Conservation (phyloP, 2,329 filamentous ascomycete species). For the Pseudohalonectria lignicola region DNA sequence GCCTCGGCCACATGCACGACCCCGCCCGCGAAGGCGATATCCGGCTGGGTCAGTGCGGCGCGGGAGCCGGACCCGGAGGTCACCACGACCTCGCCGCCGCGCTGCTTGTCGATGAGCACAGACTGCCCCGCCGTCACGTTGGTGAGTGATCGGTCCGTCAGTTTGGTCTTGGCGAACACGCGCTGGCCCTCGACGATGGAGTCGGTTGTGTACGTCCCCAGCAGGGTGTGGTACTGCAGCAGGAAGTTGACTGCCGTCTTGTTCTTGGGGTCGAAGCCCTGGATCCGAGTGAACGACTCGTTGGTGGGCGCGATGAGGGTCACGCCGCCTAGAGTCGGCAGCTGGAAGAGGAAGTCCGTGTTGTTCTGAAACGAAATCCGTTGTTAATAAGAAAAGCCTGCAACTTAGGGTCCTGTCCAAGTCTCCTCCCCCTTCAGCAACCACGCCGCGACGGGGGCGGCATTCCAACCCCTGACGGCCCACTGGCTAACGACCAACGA, state of each 20-base stretch:
- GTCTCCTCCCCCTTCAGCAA: neutral
- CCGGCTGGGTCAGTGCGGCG: constrained; percentile 27
- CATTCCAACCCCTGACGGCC: neutral
- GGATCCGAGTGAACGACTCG: constrained; percentile 43
- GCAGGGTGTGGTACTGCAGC: constrained; percentile 51
- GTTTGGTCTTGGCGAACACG: constrained; percentile 31
- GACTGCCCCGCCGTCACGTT: constrained; percentile 39
- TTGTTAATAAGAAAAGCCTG: neutral
- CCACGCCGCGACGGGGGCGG: neutral
- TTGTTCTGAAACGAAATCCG: neutral
- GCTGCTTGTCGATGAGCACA: constrained; percentile 32
- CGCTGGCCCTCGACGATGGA: constrained; percentile 24
- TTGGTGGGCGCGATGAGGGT: constrained; percentile 45
- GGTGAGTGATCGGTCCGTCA: constrained; percentile 28
- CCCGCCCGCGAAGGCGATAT: constrained; percentile 36
- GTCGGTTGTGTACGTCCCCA: constrained; percentile 31
- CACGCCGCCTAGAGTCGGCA: neutral
- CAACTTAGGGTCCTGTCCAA: neutral
- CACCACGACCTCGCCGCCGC: constrained; percentile 26
- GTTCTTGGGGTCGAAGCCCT: constrained; percentile 31
- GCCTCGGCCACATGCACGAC: constrained; percentile 41
- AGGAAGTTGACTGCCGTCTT: constrained; percentile 32
- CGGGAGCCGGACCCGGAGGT: constrained; percentile 29
- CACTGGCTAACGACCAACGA: too few species aligned
- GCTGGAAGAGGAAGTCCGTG: neutral